Evolutionary conservation across 179 eudicot genomes (phyloP), one percentile per base, ranked within the genome.

Genomic region (Drosera spatulata): DNA sequence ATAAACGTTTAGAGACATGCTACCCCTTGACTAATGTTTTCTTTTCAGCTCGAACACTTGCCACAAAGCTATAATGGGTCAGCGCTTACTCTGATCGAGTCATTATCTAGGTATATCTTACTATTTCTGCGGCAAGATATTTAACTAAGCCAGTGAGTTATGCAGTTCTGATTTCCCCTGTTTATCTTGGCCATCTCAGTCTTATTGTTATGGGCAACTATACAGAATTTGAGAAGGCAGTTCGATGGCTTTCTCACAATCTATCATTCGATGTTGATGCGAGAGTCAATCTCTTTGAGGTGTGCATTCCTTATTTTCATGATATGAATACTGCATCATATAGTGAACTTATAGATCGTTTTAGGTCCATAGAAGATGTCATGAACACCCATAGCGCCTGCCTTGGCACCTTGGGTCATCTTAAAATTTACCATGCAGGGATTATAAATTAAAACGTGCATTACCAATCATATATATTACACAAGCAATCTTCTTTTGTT

Each of bases 201-300:
- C 98, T 91, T 55, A 73, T 82, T 48, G 79, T 91, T 52, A 50
- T 91, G 84, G 96, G 95, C 40, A 91, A 91, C 80, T 60, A 72
- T 71, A 82, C 95, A 8, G 98, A 91, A 68, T 91, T 91, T 65
- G 91, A 80, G 72, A 80, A 69, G 68, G 91, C 79, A 53, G 87
- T 91, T 68, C 65, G 75, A 58, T 91, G 98, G 98, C 89, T 91
- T 70, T 88, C 98, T 46, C 79, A 85, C 69, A 82, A 91, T 67
- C 73, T 91, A 40, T 67, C 74, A 58, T 85, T 91, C 76, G 95
- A 91, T 71, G 91, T 85, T 50, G 98, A 91, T 76, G 98, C 95
- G 56, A 80, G 98, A 76, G 77, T 85, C 33, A 91, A 84, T 76
- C 87, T 91, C 38, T 91, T 91, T 73, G 98, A 91, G 98, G 98